Percentiles rank a stretch among this genome's conserved stretches.
Evolutionary conservation across 441 rosid genomes (phyloP).

Genomic region (Adansonia grandidieri): DNA sequence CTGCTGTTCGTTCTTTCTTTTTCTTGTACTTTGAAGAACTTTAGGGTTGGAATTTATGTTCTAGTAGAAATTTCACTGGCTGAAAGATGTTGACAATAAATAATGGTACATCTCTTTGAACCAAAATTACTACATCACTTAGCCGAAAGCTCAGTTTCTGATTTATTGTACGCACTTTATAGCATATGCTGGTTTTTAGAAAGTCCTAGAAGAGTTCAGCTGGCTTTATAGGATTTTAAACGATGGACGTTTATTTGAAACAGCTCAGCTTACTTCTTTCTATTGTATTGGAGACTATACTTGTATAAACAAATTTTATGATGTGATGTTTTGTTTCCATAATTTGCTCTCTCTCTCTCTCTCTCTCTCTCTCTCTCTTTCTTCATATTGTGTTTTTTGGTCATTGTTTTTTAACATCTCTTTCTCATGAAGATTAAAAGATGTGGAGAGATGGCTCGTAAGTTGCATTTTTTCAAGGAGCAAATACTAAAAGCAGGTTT

Average conservation of each 20-base stretch:
- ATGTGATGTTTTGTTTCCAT: not conserved
- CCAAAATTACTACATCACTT: not conserved
- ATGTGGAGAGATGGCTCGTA: conserved; percentile 89
- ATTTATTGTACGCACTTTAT: conserved; percentile 4
- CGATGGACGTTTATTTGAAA: not conserved
- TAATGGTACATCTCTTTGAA: not conserved
- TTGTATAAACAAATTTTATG: not conserved
- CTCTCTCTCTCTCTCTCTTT: too few species aligned
- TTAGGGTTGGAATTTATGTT: not conserved
- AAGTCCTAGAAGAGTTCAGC: conserved; percentile 15
- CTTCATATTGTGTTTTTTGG: not conserved
- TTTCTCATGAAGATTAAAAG: conserved; percentile 63
- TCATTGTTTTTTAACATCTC: conserved; percentile 10
- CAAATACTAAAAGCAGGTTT: conserved; percentile 84
- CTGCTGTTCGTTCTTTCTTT: not conserved
- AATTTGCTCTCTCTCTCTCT: not conserved
- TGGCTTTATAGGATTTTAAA: conserved; percentile 11
- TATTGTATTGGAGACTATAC: not conserved
- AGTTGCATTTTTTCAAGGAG: conserved; percentile 75
- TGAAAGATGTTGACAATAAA: not conserved
- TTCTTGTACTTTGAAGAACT: conserved; percentile 7
- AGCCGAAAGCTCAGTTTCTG: conserved; percentile 1
- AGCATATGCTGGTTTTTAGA: conserved; percentile 6
- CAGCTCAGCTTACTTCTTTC: not conserved
- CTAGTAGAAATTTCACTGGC: not conserved